A percentile compares a stretch with the other conserved stretches of the same genome.
These are phyloP conservation scores for Mycosphaerella sp. DNA, from an alignment of 2,329 filamentous ascomycete genomes.

Conservation along the genomic window DNA sequence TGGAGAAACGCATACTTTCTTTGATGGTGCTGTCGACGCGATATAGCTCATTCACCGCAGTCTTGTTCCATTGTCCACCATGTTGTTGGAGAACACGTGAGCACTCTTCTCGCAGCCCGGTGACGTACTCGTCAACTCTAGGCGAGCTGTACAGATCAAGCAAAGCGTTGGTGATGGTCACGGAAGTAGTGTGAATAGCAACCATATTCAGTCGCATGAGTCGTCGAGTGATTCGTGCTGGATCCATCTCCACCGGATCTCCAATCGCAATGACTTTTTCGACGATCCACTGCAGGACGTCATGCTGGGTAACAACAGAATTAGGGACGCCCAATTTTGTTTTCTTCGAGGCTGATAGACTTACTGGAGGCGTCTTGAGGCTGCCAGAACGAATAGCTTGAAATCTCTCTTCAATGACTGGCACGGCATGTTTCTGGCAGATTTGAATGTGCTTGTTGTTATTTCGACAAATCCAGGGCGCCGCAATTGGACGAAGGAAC, in stretches of 20 bases:
- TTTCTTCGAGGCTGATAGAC: neutral
- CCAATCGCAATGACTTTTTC: constrained; percentile 7
- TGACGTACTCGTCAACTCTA: constrained; percentile 14
- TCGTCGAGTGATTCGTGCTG: constrained; percentile 14
- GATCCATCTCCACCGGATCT: constrained; percentile 11
- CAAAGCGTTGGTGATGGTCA: constrained; percentile 22
- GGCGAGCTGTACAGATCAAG: constrained; percentile 23
- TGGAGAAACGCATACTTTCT: constrained; percentile 25
- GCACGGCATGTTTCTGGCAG: neutral
- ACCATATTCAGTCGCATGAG: constrained; percentile 22
- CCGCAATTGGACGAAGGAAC: neutral
- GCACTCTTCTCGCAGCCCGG: constrained; percentile 24
- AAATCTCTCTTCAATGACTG: constrained; percentile 6
- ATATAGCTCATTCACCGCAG: constrained; percentile 20
- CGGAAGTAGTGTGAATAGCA: constrained; percentile 26
- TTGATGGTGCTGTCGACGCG: constrained; percentile 28
- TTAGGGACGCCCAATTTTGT: neutral
- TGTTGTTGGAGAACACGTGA: constrained; percentile 12
- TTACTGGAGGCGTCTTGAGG: constrained; percentile 2
- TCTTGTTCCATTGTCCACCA: constrained; percentile 21
- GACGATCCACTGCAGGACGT: constrained; percentile 19
- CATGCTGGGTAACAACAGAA: constrained; percentile 6
- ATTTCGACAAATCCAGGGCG: neutral
- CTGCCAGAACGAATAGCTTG: neutral
- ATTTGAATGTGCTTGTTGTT: neutral